Evolutionary conservation across 805 yeast species (phyloP).

Genomic region (Metschnikowia kunwiensis): DNA sequence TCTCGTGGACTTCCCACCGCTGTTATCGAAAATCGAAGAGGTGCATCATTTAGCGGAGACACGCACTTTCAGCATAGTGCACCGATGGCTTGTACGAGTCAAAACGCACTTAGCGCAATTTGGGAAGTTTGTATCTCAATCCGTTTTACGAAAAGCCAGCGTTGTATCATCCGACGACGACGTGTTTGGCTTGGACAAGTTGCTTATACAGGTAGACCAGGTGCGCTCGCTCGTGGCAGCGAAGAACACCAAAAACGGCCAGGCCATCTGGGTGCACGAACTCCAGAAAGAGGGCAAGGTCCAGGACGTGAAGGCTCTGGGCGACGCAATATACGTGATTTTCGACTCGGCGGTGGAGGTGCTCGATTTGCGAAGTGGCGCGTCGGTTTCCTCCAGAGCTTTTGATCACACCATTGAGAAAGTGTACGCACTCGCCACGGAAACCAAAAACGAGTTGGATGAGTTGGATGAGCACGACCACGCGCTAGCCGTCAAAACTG

Average conservation of each 20-base stretch:
- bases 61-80: constrained; percentile 18
- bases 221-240: constrained; percentile 11
- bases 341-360: constrained; percentile 10
- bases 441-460: not conserved
- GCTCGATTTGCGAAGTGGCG: constrained; percentile 17
- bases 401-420: constrained; percentile 7
- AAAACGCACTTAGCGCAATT: constrained; percentile 34
- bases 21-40: constrained; percentile 26
- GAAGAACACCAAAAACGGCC: constrained; percentile 13
- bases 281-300: constrained; percentile 1
- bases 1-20: constrained; percentile 32
- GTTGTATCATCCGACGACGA: constrained; percentile 16
- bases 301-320: constrained; percentile 5
- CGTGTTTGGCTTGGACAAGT: constrained; percentile 32
- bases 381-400: not conserved
- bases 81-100: constrained; percentile 30
- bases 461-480: not conserved
- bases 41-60: constrained; percentile 31
- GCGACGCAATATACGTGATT: constrained; percentile 12
- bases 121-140: constrained; percentile 24
- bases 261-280: constrained; percentile 7
- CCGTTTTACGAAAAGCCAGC: not conserved
- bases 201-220: constrained; percentile 28
- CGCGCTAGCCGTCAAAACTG: constrained; percentile 13
- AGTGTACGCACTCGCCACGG: not conserved